Base-by-base conservation (phyloP, 495 filamentous ascomycete genomes). In the Aspergillus coremiiformis region DNA sequence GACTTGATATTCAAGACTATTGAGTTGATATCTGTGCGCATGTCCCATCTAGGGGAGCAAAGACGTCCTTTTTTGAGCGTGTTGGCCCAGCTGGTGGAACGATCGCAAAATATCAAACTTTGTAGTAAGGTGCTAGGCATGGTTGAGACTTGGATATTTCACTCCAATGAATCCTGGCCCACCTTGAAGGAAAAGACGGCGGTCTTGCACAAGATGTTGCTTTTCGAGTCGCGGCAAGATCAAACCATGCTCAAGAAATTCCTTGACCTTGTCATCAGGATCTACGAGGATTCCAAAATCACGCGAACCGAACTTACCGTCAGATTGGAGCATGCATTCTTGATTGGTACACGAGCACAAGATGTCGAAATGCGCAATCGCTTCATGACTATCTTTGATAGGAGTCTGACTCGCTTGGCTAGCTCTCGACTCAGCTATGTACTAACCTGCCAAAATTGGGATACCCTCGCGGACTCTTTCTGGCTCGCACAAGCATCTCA, bases 111-210 rank as follows among this genome's bases (percentile, higher is more conserved):
- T 60, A 84, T 82, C 47, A 76, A 79, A 24, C 77, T 99, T 7
- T 97, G 94, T 66, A 82, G 84, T 57, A 95, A 94, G 71, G 89
- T 99, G 39, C 71, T 99, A 8, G 81, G 86, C 21, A 92, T 97
- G 79, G 91, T 96, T n/a, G 90, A 95, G 60, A 74, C 73, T 4
- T 99, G 94, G 94, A 86, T 97, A 11, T 97, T 99, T 77, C 79
- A 88, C 47, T 90, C 89, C 1, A 88, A 85, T 26, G 91, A 95
- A 51, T 87, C 88, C 4, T 95, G 91, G 80, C 94, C 94, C 2
- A 96, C 92, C 0, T 72, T 97, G 4, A 99, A 99, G 64, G 94
- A 99, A 68, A 97, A 97, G 71, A 95, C 89, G 1, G 94, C 94
- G 1, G 92, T 99, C 0, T 65, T 99, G 15, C 87, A 90, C 60